These are phyloP conservation scores for Colletotrichum liriopes DNA, from an alignment of 2,329 filamentous ascomycete species.

Conservation along the genomic window DNA sequence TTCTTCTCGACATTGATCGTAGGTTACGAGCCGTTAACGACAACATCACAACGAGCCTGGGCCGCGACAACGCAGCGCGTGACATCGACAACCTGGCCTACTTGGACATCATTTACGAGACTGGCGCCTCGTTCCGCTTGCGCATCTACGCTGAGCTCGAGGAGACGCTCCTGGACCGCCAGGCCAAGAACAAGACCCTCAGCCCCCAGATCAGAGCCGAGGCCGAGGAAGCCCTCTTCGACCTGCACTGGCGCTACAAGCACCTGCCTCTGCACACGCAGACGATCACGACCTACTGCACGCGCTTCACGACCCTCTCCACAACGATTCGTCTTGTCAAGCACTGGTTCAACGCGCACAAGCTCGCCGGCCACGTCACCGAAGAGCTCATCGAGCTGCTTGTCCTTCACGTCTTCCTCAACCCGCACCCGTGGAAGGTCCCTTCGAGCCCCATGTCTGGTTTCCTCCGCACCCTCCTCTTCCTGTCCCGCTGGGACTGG, in stretches of 20 bases:
- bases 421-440: conserved; percentile 83
- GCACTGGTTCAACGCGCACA: conserved; percentile 89
- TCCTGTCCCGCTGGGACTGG: conserved; percentile 95
- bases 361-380: conserved; percentile 81
- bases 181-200: conserved; percentile 80
- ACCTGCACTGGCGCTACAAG: conserved; percentile 80
- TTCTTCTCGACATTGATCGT: conserved; percentile 83
- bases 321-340: conserved; percentile 88
- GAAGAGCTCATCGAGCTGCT: conserved; percentile 90
- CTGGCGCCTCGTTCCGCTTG: conserved; percentile 83
- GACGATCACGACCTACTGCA: conserved; percentile 84
- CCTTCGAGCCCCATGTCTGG: conserved; percentile 85
- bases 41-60: conserved; percentile 77
- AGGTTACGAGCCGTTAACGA: conserved; percentile 76
- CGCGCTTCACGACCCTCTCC: conserved; percentile 84
- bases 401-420: conserved; percentile 82
- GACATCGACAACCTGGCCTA: conserved; percentile 84
- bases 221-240: conserved; percentile 77
- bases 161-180: conserved; percentile 83
- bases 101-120: conserved; percentile 84
- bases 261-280: conserved; percentile 86
- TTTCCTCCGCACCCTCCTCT: conserved; percentile 84
- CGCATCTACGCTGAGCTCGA: conserved; percentile 93
- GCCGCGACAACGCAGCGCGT: conserved; percentile 82
- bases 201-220: conserved; percentile 78